Evolutionary conservation across 495 filamentous ascomycete genomes (phyloP).

Genomic region (Aspergillus affinis): DNA sequence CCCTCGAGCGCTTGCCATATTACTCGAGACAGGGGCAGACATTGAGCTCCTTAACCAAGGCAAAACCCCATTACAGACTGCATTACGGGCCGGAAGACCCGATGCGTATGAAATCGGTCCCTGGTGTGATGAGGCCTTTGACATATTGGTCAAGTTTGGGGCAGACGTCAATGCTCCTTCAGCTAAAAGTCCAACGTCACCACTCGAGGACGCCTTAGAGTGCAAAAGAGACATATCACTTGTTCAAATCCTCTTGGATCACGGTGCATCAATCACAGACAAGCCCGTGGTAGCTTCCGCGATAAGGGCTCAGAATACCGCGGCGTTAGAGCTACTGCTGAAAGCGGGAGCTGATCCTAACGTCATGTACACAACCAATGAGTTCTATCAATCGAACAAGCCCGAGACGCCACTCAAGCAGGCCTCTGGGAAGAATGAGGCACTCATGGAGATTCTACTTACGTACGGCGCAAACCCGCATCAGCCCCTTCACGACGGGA

Average conservation of each 20-base stretch:
- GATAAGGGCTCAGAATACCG: neutral
- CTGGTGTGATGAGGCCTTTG: neutral
- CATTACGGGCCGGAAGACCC: neutral
- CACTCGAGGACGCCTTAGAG: neutral
- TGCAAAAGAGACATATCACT: neutral
- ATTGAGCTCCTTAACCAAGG: neutral
- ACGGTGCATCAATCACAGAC: neutral
- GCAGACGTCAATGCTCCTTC: neutral
- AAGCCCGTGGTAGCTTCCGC: neutral
- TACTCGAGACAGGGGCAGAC: conserved; percentile 7
- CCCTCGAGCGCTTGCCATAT: neutral
- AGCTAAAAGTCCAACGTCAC: neutral
- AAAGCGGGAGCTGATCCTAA: conserved; percentile 20
- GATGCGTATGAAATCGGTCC: neutral
- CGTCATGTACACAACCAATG: conserved; percentile 7
- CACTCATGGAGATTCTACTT: conserved; percentile 4
- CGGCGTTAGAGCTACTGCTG: conserved; percentile 9
- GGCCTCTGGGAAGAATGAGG: neutral
- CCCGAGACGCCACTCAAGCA: neutral
- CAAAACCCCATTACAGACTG: neutral
- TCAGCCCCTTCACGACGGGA: neutral
- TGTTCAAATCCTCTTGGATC: neutral
- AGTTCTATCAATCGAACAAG: neutral
- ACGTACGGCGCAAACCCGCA: conserved; percentile 5
- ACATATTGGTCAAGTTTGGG: neutral